These are phyloP conservation scores for Hirschfeldia incana DNA, from an alignment of 345 rosid genomes.

Conservation along the genomic window DNA sequence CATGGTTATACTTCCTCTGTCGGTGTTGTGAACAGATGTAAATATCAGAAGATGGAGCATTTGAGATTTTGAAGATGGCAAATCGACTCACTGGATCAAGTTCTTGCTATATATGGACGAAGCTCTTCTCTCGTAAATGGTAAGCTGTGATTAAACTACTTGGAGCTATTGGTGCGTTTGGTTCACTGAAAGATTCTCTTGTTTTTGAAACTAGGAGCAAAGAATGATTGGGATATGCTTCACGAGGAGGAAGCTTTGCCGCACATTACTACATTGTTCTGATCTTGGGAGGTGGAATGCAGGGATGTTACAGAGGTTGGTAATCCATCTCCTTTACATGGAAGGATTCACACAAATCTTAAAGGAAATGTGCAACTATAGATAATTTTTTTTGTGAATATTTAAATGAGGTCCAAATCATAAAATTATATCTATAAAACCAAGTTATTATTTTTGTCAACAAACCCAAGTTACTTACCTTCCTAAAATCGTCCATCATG, in stretches of 20 bases:
- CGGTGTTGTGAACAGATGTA: no score
- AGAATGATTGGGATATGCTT: slow-evolving; percentile 92
- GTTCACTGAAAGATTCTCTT: not conserved
- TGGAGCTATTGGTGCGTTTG: not conserved
- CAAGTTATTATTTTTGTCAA: no score
- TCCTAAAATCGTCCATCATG: no score
- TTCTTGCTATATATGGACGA: not conserved
- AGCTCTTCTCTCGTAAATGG: slow-evolving; percentile 46
- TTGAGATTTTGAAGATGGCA: slow-evolving; percentile 48
- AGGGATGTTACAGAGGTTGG: slow-evolving; percentile 95
- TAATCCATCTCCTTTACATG: slow-evolving; percentile 26
- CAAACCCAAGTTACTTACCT: no score
- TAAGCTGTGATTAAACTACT: slow-evolving; percentile 29
- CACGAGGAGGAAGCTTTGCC: slow-evolving; percentile 63
- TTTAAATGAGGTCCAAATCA: no score
- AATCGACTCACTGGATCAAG: slow-evolving; percentile 24
- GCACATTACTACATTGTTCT: slow-evolving; percentile 72
- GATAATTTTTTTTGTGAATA: no score
- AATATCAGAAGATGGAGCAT: no score
- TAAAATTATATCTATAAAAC: no score
- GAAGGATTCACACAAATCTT: no score
- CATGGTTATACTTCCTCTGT: no score
- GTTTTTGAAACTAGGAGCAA: slow-evolving; percentile 51
- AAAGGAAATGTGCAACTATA: no score
- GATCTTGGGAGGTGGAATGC: slow-evolving; percentile 93